Evolutionary conservation across 495 filamentous ascomycete genomes (phyloP), one percentile per base, ranked within the genome.

Genomic region (Talaromyces proteolyticus): DNA sequence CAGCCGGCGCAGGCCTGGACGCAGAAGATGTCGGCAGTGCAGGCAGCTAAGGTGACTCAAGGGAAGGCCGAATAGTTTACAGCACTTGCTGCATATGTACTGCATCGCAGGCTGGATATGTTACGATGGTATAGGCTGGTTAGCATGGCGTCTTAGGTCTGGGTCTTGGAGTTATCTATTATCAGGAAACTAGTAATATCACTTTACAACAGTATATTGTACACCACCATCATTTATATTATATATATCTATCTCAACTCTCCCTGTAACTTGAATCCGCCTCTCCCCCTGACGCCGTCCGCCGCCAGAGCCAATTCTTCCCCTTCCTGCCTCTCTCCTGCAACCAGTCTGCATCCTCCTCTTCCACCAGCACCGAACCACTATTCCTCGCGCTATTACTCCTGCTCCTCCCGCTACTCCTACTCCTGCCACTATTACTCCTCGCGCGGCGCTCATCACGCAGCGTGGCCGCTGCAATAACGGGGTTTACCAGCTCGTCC

Each of bases 1-100:
- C 85, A 91, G 63, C 93, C 93, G 4, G 81, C 89, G 42, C 74
- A 81, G 42, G 85, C 79, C 21, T 97, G 93, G 88, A 89, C 91
- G 47, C 84, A 87, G 58, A 98, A 98, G 77, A 92, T 98, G 83
- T 89, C 88, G 53, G 92, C 92, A 7, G 82, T 98, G 10, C 88
- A 94, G 68, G 93, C 91, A 7, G 90, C 89, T 51, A 98, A 98
- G 71, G 75, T 76, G 43, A 82, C 65, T 25, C 71, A 75, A 51
- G 71, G 71, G 12, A 70, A 68, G 44, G 56, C 65, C 21, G 71
- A 75, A 51, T 75, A 44, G 24, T 24, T 17, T 34, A 12, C n/a
- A n/a, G n/a, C n/a, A n/a, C n/a, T n/a, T n/a, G n/a, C n/a, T n/a
- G n/a, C n/a, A n/a, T n/a, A n/a, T n/a, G n/a, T n/a, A n/a, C n/a